These are phyloP conservation scores for Breynia disticha DNA, from an alignment of 441 rosid genomes.

Conservation along the genomic window DNA sequence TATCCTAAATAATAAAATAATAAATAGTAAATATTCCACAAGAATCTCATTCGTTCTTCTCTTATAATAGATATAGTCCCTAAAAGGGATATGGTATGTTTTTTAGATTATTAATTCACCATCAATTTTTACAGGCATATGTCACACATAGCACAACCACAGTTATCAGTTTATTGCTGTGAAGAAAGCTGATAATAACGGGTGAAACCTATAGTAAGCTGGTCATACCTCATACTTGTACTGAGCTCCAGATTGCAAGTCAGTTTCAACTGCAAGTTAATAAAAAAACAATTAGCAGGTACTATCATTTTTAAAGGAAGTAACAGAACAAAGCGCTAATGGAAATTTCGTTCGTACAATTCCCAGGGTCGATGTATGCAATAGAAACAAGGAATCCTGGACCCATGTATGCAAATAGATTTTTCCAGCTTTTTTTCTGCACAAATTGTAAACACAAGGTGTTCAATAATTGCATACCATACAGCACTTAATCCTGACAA, in stretches of 20 bases:
- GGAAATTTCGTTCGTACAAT: conserved; percentile 42
- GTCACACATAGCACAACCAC: too few relatives aligned
- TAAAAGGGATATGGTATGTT: too few relatives aligned
- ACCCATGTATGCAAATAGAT: conserved; percentile 78
- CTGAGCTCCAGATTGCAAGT: conserved; percentile 83
- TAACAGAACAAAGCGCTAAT: conserved; percentile 3
- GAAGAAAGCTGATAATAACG: background rate
- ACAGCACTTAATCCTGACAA: background rate
- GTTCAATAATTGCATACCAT: background rate
- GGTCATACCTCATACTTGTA: conserved; percentile 65
- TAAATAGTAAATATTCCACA: too few relatives aligned
- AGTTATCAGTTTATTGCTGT: background rate
- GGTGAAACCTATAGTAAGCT: background rate
- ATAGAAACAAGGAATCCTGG: conserved; percentile 97
- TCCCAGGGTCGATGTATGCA: conserved; percentile 97
- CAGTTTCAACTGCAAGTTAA: conserved; percentile 76
- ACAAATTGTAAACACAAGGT: background rate
- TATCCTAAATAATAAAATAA: too few relatives aligned
- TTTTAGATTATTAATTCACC: too few relatives aligned
- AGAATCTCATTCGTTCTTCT: too few relatives aligned
- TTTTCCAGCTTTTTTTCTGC: conserved; percentile 90
- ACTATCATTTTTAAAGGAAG: conserved; percentile 4
- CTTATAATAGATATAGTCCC: too few relatives aligned
- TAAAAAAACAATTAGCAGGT: conserved; percentile 6
- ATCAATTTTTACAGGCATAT: too few relatives aligned